Conservation (phyloP, 2,329 filamentous ascomycete species). For the Clathrospora elynae region DNA sequence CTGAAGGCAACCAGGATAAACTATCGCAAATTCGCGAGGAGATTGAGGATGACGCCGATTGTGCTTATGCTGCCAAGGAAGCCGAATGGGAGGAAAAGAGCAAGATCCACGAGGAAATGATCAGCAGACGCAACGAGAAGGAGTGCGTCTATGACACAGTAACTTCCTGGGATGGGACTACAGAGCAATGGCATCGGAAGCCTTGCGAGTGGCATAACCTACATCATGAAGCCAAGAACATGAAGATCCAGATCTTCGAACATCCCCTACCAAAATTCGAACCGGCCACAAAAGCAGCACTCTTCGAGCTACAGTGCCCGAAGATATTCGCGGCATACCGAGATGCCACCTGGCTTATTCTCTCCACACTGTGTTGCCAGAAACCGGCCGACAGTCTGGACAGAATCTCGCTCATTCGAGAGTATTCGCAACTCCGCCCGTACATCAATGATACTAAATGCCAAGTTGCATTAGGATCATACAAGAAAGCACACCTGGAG, state of each 20-base stretch:
- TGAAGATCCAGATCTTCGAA: conserved; percentile 58
- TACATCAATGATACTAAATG: conserved; percentile 21
- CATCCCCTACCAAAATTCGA: conserved; percentile 53
- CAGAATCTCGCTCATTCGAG: conserved; percentile 28
- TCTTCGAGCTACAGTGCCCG: conserved; percentile 61
- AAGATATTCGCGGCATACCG: conserved; percentile 56
- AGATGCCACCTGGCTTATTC: conserved; percentile 58
- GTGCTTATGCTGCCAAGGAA: conserved; percentile 44
- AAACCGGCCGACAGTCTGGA: conserved; percentile 4
- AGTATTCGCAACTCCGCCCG: conserved; percentile 42
- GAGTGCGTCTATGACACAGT: conserved; percentile 42
- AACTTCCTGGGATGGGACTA: conserved; percentile 17
- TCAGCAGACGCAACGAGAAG: conserved; percentile 33
- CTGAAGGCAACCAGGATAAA: conserved; percentile 22
- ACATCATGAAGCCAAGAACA: conserved; percentile 40
- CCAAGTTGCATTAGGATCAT: conserved; percentile 52
- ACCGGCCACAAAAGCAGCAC: conserved; percentile 48
- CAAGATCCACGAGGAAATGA: conserved; percentile 7
- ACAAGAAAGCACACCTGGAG: conserved; percentile 53
- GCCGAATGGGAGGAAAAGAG: conserved; percentile 47
- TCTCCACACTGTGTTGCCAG: conserved; percentile 45
- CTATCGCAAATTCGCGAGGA: conserved; percentile 39
- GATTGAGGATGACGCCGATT: conserved; percentile 46
- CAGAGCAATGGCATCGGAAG: conserved; percentile 15
- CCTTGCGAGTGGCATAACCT: conserved; percentile 55